Conservation (phyloP, 169 alveolate genomes). For the Miamiensis avidus region DNA sequence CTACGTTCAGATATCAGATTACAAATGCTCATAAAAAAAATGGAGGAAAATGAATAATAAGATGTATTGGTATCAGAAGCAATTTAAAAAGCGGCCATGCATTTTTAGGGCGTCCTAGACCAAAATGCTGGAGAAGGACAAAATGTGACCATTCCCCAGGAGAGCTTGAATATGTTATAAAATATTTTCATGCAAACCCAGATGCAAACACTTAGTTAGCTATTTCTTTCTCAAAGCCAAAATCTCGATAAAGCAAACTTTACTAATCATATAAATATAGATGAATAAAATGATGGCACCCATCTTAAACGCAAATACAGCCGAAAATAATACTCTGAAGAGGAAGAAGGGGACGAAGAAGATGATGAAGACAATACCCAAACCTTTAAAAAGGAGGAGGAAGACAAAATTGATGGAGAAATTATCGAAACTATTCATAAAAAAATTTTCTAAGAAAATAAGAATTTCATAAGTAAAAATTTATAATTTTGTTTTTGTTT, state of each 20-base stretch:
- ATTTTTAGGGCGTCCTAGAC: neutral
- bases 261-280: no score
- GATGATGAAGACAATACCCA: no score
- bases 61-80: neutral
- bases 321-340: neutral
- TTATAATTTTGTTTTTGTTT: no score
- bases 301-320: no score
- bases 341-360: neutral
- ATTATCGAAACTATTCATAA: neutral
- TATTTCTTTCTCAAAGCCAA: no score
- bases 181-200: neutral
- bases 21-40: neutral
- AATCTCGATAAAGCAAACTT: no score
- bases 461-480: neutral
- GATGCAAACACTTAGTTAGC: neutral
- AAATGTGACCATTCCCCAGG: neutral
- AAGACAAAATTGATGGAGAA: neutral
- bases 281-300: no score
- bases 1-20: conserved; percentile 3
- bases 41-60: neutral
- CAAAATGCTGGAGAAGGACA: neutral
- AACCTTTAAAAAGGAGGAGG: neutral
- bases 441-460: neutral
- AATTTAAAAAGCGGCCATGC: neutral
- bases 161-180: neutral